Conservation (phyloP, 441 rosid genomes). For the Francoa sonchifolia region DNA sequence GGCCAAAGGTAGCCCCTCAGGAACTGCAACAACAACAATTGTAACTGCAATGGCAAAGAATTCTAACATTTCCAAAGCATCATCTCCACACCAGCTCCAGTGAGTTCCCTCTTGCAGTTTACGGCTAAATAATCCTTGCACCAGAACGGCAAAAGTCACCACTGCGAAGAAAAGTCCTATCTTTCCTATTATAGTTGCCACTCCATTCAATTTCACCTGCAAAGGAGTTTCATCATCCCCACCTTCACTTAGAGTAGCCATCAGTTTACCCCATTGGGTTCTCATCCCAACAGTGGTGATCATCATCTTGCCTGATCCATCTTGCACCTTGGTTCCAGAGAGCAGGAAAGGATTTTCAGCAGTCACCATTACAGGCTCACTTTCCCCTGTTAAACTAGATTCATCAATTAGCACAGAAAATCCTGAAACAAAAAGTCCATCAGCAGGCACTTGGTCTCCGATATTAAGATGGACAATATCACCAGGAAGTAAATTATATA, state of each 20-base stretch:
- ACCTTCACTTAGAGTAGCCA: constrained; percentile 62
- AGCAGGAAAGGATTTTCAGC: constrained; percentile 47
- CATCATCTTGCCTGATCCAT: constrained; percentile 60
- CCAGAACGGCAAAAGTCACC: constrained; percentile 47
- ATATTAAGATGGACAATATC: constrained; percentile 58
- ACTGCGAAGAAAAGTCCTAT: constrained; percentile 51
- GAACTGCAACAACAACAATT: constrained; percentile 67
- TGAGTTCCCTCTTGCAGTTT: constrained; percentile 31
- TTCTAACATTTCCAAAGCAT: constrained; percentile 41
- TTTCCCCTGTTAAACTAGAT: constrained; percentile 62
- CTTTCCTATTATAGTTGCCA: constrained; percentile 61
- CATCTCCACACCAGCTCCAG: constrained; percentile 48
- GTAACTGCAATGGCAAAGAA: constrained; percentile 64
- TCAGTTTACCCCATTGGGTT: constrained; percentile 65
- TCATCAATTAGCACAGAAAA: constrained; percentile 55
- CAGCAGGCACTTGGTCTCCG: constrained; percentile 64
- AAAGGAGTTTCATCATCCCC: constrained; percentile 66
- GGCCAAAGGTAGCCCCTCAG: constrained; percentile 61
- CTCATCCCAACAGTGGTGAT: constrained; percentile 66
- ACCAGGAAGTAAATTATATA: constrained; percentile 54
- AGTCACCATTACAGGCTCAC: constrained; percentile 47
- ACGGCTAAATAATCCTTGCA: constrained; percentile 37
- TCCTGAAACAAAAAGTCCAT: constrained; percentile 55
- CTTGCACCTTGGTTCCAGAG: constrained; percentile 60
- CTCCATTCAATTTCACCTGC: constrained; percentile 66